Conservation (phyloP, 1,284 basidiomycete species). For the Trichosporon faecale region DNA sequence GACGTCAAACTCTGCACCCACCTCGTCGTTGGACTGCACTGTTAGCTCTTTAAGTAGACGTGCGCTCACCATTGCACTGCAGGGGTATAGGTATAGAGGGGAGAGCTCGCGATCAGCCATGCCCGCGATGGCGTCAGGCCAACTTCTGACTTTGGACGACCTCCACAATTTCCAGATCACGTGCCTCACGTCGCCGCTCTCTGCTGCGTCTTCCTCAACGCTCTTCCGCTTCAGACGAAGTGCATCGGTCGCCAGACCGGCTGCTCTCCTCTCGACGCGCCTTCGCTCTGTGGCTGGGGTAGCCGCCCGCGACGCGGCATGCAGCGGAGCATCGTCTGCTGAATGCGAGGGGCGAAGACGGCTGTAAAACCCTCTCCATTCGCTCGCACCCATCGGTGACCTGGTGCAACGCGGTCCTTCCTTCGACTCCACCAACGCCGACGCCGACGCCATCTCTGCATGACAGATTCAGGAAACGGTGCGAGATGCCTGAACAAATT, state of each 20-base stretch:
- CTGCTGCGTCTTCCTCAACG: no score
- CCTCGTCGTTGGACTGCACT: conserved; percentile 2
- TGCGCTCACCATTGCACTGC: neutral
- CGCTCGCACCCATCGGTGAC: neutral
- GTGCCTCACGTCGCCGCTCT: neutral
- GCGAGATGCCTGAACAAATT: neutral
- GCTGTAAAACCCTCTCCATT: neutral
- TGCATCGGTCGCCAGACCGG: neutral
- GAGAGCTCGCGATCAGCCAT: neutral
- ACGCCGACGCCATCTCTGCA: neutral
- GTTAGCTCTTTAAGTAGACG: neutral
- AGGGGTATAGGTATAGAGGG: no score
- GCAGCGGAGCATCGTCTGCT: neutral
- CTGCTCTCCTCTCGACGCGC: no score
- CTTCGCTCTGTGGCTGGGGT: no score
- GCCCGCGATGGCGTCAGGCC: neutral
- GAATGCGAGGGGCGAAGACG: neutral
- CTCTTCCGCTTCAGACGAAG: neutral
- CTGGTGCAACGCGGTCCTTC: neutral
- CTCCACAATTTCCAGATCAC: conserved; percentile 7
- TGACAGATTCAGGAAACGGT: neutral
- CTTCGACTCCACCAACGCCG: neutral
- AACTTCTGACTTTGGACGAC: conserved; percentile 3
- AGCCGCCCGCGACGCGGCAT: neutral
- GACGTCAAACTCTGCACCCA: neutral